Conservation (phyloP, 805 yeast species). For the Pichia paraexigua region DNA sequence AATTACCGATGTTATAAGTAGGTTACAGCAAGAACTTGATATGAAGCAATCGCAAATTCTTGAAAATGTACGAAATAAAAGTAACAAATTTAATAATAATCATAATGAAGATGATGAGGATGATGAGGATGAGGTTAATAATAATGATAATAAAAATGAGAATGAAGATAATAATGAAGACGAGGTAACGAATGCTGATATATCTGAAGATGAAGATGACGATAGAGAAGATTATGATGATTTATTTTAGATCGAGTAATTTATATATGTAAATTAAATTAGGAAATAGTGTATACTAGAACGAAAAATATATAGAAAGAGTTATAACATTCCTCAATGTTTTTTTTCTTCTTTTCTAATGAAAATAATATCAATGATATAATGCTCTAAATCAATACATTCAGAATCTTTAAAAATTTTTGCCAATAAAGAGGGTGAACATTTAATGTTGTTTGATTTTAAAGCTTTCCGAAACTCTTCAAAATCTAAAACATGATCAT, state of each 20-base stretch:
- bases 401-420: slow-evolving; percentile 16
- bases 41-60: slow-evolving; percentile 61
- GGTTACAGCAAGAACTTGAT: slow-evolving; percentile 75
- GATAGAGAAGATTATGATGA: slow-evolving; percentile 14
- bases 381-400: slow-evolving; percentile 22
- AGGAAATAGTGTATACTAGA: not conserved
- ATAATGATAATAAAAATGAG: slow-evolving; percentile 24
- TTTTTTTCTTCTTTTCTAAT: slow-evolving; percentile 18
- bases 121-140: slow-evolving; percentile 32
- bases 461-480: slow-evolving; percentile 24
- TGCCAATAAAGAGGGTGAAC: slow-evolving; percentile 18
- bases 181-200: slow-evolving; percentile 4
- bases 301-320: not conserved
- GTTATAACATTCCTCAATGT: not conserved
- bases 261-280: not conserved
- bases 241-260: slow-evolving; percentile 9
- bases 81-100: slow-evolving; percentile 17
- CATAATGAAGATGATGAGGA: slow-evolving; percentile 18
- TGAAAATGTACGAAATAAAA: slow-evolving; percentile 20
- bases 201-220: slow-evolving; percentile 6
- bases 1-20: slow-evolving; percentile 70
- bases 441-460: slow-evolving; percentile 17
- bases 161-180: slow-evolving; percentile 14
- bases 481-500: slow-evolving; percentile 21
- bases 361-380: slow-evolving; percentile 21